Percentiles rank a stretch among this genome's conserved stretches.
phyloP scores from a whole-genome alignment of 352 stramenopile genomes.

The Phytopythium helicoides region DNA sequence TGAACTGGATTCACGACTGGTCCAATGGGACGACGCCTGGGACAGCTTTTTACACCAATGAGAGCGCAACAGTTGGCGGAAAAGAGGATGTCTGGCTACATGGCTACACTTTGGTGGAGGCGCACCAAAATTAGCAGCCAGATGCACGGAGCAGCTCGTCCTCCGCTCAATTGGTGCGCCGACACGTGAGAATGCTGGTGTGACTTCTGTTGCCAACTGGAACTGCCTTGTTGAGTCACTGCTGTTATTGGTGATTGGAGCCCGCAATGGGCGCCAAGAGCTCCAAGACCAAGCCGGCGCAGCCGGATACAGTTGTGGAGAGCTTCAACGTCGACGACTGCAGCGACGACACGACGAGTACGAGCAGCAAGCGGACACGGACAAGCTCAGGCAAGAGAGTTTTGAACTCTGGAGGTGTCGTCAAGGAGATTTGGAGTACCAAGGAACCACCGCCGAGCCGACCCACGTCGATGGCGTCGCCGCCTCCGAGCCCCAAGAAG shows the following conservation, averaged over 20 bases:
- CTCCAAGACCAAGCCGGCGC: constrained; percentile 50
- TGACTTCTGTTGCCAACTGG: no score
- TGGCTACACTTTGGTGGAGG: background rate
- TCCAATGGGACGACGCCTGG: no score
- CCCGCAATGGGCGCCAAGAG: constrained; percentile 42
- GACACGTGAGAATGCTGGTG: no score
- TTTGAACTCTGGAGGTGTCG: background rate
- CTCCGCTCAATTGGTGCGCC: no score
- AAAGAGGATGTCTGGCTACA: no score
- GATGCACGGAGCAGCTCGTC: no score
- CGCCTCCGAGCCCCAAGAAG: background rate
- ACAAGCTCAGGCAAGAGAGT: no score
- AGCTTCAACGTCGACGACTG: constrained; percentile 9
- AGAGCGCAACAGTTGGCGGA: no score
- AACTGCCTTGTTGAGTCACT: no score
- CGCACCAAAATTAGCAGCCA: constrained; percentile 6
- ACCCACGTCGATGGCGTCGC: background rate
- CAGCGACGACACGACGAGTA: constrained; percentile 1
- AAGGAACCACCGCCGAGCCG: background rate
- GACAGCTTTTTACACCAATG: no score
- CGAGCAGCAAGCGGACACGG: background rate
- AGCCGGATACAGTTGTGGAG: constrained; percentile 25
- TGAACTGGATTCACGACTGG: background rate
- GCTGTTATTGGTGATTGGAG: no score
- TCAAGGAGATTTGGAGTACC: constrained; percentile 8